Evolutionary conservation across 2,329 filamentous ascomycete species (phyloP).

Genomic region (Colletotrichum cordylinicola): DNA sequence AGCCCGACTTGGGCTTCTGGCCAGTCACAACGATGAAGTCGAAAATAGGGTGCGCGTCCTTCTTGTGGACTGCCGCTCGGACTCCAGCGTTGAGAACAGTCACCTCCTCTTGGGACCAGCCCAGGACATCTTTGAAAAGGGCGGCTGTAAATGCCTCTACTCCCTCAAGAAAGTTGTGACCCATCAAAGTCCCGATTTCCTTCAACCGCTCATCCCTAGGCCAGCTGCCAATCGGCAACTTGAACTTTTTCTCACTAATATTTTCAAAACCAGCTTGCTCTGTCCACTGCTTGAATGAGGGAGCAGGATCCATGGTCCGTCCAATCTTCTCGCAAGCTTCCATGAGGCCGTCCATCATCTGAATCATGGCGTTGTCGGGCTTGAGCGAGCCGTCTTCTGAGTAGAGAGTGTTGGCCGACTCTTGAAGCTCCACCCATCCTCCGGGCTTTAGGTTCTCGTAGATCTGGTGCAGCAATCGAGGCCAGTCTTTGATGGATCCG

Average conservation of each 20-base stretch:
- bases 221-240: constrained; percentile 39
- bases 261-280: constrained; percentile 36
- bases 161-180: constrained; percentile 25
- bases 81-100: constrained; percentile 29
- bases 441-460: constrained; percentile 8
- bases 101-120: constrained; percentile 29
- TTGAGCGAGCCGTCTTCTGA: neutral
- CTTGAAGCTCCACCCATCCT: constrained; percentile 9
- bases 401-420: constrained; percentile 2
- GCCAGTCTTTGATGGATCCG: constrained; percentile 37
- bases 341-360: constrained; percentile 28
- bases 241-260: constrained; percentile 31
- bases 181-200: constrained; percentile 36
- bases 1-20: constrained; percentile 25
- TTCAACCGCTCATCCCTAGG: constrained; percentile 45
- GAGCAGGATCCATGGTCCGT: constrained; percentile 34
- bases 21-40: constrained; percentile 35
- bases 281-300: constrained; percentile 25
- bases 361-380: neutral
- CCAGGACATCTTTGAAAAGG: constrained; percentile 33
- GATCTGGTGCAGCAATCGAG: constrained; percentile 3
- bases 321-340: constrained; percentile 32
- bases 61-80: constrained; percentile 30
- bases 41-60: constrained; percentile 33
- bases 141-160: constrained; percentile 26